Conservation (phyloP, 768 basidiomycete species). For the Termitomyces sp. region DNA sequence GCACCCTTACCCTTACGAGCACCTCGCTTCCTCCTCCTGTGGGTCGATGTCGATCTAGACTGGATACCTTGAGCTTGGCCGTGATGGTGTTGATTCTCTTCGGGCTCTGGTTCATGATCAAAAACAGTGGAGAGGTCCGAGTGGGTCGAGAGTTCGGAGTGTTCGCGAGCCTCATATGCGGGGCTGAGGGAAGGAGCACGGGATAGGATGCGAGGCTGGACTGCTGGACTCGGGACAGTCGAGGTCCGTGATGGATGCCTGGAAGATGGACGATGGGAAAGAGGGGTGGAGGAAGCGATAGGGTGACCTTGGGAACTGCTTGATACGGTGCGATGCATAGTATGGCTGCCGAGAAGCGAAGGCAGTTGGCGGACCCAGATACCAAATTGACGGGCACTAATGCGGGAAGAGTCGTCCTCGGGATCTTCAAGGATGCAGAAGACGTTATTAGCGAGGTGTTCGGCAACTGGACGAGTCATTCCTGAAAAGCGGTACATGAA, state of each 20-base stretch:
- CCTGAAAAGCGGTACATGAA: conserved; percentile 88
- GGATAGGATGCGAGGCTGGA: conserved; percentile 51
- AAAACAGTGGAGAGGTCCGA: conserved; percentile 49
- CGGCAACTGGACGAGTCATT: conserved; percentile 82
- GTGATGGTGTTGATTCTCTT: conserved; percentile 40
- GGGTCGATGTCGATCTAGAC: conserved; percentile 64
- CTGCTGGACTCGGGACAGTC: conserved; percentile 46
- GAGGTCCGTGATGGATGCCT: conserved; percentile 50
- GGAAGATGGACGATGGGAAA: conserved; percentile 69
- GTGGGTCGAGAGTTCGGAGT: conserved; percentile 40
- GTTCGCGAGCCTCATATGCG: conserved; percentile 37
- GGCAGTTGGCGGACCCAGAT: conserved; percentile 83
- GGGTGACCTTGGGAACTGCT: conserved; percentile 61
- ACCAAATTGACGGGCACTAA: conserved; percentile 81
- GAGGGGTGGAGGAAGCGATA: conserved; percentile 54
- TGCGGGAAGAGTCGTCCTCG: conserved; percentile 58
- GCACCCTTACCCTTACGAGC: conserved; percentile 75
- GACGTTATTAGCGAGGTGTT: conserved; percentile 78
- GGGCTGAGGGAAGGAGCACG: conserved; percentile 61
- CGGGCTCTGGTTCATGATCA: conserved; percentile 44
- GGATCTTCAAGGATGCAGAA: conserved; percentile 75
- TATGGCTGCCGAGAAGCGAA: conserved; percentile 51
- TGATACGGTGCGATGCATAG: conserved; percentile 56
- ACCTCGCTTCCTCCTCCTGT: conserved; percentile 80
- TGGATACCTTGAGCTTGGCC: conserved; percentile 29